Percentiles rank a stretch among this genome's conserved stretches.
Evolutionary conservation across 805 yeast genomes (phyloP).

Genomic region (Tetrapisispora namnaoensis): DNA sequence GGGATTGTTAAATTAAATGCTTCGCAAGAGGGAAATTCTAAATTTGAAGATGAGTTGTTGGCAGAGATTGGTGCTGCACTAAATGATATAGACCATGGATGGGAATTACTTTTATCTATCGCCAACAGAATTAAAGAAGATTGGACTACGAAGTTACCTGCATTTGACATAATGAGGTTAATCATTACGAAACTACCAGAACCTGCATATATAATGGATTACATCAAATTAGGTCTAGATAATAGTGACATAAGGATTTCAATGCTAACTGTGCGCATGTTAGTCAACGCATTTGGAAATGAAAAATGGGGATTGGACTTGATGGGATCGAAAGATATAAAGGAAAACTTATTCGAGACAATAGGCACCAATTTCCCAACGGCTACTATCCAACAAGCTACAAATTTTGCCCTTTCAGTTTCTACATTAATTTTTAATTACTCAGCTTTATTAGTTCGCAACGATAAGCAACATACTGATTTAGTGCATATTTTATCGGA

Average conservation of each 20-base stretch:
- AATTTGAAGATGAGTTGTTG: constrained; percentile 26
- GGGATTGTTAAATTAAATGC: constrained; percentile 67
- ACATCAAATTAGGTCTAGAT: constrained; percentile 35
- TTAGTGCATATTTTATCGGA: constrained; percentile 27
- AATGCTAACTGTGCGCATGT: constrained; percentile 48
- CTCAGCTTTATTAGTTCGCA: constrained; percentile 30
- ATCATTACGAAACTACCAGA: constrained; percentile 34
- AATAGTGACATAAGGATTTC: constrained; percentile 19
- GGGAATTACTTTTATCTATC: constrained; percentile 28
- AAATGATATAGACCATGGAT: constrained; percentile 23
- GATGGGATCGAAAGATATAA: constrained; percentile 28
- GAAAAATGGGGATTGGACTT: constrained; percentile 38
- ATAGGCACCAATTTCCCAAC: constrained; percentile 22
- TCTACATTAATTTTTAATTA: constrained; percentile 45
- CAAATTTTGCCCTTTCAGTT: constrained; percentile 32
- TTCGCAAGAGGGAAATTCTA: constrained; percentile 34
- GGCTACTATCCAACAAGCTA: constrained; percentile 20
- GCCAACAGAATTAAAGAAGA: constrained; percentile 33
- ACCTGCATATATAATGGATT: constrained; percentile 33
- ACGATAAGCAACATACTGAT: constrained; percentile 15
- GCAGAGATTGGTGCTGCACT: constrained; percentile 27
- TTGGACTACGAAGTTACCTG: constrained; percentile 48
- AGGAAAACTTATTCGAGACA: constrained; percentile 33
- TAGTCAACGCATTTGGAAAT: constrained; percentile 45
- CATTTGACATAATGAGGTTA: constrained; percentile 51